phyloP scores from a whole-genome alignment of 176 grass and related monocot species.

The Oryza rufipogon region DNA sequence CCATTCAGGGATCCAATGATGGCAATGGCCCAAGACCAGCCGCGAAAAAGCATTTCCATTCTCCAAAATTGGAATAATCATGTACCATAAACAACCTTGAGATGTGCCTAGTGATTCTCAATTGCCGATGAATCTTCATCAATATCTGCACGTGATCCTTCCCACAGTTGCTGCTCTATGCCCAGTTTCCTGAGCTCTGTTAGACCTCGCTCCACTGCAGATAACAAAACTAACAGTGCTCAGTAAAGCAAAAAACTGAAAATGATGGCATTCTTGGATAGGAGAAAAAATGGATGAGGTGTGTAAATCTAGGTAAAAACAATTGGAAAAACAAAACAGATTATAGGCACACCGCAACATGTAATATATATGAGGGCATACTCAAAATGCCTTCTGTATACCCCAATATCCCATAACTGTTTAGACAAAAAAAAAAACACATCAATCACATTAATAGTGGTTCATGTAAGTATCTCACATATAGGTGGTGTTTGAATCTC shows the following conservation, averaged over 20 bases:
- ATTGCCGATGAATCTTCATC: conserved; percentile 61
- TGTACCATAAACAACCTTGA: conserved; percentile 18
- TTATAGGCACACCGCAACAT: neutral
- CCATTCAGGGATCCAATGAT: neutral
- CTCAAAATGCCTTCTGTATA: neutral
- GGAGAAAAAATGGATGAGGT: neutral
- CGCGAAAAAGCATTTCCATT: conserved; percentile 33
- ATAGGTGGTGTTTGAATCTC: no score
- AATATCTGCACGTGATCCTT: conserved; percentile 74
- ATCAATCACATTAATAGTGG: neutral
- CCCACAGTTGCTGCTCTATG: conserved; percentile 89
- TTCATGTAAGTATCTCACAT: neutral
- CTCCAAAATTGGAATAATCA: conserved; percentile 50
- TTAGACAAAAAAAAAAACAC: neutral
- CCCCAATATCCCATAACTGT: neutral
- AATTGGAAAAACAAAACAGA: neutral
- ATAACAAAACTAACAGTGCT: conserved; percentile 24
- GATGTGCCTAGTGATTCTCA: conserved; percentile 51
- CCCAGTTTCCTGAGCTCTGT: conserved; percentile 86
- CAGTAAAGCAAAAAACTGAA: conserved; percentile 12
- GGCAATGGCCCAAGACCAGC: conserved; percentile 26
- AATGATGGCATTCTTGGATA: conserved; percentile 1
- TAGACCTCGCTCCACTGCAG: conserved; percentile 94
- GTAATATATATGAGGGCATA: neutral
- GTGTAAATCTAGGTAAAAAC: neutral